phyloP scores from a whole-genome alignment of 805 yeast genomes.

The Vanderwaltozyma yarrowii region DNA sequence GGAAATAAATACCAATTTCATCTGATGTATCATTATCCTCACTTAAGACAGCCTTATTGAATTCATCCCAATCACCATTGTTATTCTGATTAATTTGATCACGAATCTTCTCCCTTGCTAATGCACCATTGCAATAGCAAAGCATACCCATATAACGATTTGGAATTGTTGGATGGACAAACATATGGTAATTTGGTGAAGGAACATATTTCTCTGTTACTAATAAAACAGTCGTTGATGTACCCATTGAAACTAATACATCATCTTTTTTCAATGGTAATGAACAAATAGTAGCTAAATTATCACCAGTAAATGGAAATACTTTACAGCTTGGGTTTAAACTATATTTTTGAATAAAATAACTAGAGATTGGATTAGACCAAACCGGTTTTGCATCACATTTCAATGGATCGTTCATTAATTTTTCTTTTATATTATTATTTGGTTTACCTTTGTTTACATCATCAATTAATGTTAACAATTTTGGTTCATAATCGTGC shows the following conservation, averaged over 20 bases:
- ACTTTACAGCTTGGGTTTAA: conserved; percentile 47
- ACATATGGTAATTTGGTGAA: conserved; percentile 73
- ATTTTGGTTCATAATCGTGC: conserved; percentile 43
- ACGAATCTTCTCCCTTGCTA: conserved; percentile 72
- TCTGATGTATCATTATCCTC: conserved; percentile 32
- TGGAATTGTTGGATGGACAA: conserved; percentile 74
- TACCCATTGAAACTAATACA: conserved; percentile 73
- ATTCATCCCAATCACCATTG: conserved; percentile 46
- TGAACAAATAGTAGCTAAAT: conserved; percentile 77
- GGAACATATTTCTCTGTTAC: conserved; percentile 73
- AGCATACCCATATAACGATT: conserved; percentile 87
- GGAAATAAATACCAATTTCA: conserved; percentile 72
- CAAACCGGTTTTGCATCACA: conserved; percentile 33
- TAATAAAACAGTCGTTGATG: conserved; percentile 80
- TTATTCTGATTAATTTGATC: conserved; percentile 36
- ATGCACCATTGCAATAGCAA: conserved; percentile 84
- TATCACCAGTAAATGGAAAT: conserved; percentile 82
- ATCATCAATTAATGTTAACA: conserved; percentile 34
- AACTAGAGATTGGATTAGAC: conserved; percentile 43
- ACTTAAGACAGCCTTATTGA: conserved; percentile 37
- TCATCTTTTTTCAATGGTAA: conserved; percentile 71
- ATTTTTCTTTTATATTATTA: conserved; percentile 22
- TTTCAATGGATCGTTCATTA: conserved; percentile 30
- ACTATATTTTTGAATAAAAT: conserved; percentile 57
- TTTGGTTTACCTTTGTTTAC: no score